Evolutionary conservation across 192 early-diverging fungal genomes (phyloP).

Genomic region (Dissophora globulifera): DNA sequence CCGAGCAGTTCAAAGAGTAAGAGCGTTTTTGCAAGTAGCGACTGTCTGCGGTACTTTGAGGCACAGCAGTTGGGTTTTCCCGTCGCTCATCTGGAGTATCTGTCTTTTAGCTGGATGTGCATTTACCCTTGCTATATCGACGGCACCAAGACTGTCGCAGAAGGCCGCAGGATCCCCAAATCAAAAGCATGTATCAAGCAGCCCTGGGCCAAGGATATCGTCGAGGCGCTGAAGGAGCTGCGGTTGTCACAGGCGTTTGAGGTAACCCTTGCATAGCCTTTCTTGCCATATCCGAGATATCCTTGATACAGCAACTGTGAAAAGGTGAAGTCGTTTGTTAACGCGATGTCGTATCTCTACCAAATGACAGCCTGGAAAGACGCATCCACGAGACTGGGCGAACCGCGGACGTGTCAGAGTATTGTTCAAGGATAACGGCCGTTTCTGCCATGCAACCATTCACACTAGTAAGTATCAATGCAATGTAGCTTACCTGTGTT

Average conservation of each 20-base stretch:
- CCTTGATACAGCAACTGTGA: no score
- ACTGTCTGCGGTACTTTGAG: no score
- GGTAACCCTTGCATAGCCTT: no score
- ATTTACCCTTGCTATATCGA: slow-evolving; percentile 82
- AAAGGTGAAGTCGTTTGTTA: no score
- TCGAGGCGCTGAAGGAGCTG: slow-evolving; percentile 67
- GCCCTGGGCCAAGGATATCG: slow-evolving; percentile 72
- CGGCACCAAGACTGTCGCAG: slow-evolving; percentile 61
- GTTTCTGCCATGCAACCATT: slow-evolving; percentile 58
- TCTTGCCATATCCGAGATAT: no score
- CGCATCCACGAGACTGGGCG: slow-evolving; percentile 76
- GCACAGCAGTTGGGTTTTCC: no score
- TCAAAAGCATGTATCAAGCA: slow-evolving; percentile 60
- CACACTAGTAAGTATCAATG: slow-evolving; percentile 66
- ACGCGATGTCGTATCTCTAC: no score
- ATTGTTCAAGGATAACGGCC: slow-evolving; percentile 62
- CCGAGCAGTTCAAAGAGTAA: slow-evolving; percentile 49
- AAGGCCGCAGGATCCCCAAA: slow-evolving; percentile 71
- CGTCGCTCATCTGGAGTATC: no score
- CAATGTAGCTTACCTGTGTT: no score
- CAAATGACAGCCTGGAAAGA: slow-evolving; percentile 61
- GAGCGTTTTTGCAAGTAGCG: no score
- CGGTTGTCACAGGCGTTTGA: slow-evolving; percentile 73
- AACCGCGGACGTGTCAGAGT: slow-evolving; percentile 77
- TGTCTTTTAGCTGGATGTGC: slow-evolving; percentile 70